Evolutionary conservation across 441 rosid genomes (phyloP), one percentile per base, ranked within the genome.

Genomic region (Eruca vesicaria): DNA sequence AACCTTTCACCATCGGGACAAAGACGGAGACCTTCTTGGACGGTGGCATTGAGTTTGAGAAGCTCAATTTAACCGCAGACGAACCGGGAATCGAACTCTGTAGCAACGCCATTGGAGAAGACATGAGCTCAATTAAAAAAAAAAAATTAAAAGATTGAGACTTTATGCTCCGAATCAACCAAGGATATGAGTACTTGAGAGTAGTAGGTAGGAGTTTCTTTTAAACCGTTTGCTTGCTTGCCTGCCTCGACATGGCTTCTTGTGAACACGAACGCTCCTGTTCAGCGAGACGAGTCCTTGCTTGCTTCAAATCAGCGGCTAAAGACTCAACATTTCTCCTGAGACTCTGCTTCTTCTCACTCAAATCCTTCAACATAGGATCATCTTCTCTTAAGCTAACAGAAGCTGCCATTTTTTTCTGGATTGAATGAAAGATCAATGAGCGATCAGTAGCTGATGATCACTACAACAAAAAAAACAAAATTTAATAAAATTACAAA

Each of bases 291-390:
- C 96, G 90, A 79, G 80, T 81, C 60, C 97, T 87, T 6, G 84
- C 94, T 50, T 87, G 93, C 79, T 89, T 93, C 78, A 96, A 83
- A 83, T 93, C 99, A 3, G 88, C 83, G 5, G 97, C 97, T n/a
- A 96, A 84, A 11, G 97, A 90, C 57, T 89, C 97, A 18, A 96
- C 97, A 84, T 93, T 96, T 59, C n/a, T n/a, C n/a, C n/a, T n/a
- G n/a, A n/a, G n/a, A n/a, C n/a, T n/a, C n/a, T n/a, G n/a, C n/a
- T n/a, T n/a, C n/a, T n/a, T n/a, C n/a, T n/a, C n/a, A n/a, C n/a
- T n/a, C n/a, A n/a, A n/a, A n/a, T n/a, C n/a, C n/a, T n/a, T n/a
- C n/a, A n/a, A n/a, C n/a, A n/a, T n/a, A n/a, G n/a, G n/a, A n/a
- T n/a, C n/a, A n/a, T n/a, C n/a, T n/a, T n/a, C n/a, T n/a, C n/a